Conservation (phyloP, 1,284 basidiomycete genomes). For the Waitea zeae region DNA sequence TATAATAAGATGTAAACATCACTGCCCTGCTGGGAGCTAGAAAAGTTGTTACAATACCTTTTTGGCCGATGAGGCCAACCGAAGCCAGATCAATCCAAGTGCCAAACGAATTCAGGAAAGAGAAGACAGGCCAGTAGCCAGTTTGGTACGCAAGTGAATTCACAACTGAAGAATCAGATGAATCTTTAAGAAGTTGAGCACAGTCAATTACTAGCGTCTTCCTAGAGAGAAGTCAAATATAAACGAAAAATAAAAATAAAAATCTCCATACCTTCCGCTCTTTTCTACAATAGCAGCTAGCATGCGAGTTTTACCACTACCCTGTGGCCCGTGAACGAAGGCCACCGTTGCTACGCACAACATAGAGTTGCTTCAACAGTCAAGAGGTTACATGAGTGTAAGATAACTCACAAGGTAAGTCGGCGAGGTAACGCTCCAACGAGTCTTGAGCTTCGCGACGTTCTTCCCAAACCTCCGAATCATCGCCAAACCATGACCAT, state of each 20-base stretch:
- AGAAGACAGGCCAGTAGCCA: constrained; percentile 85
- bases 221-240: constrained; percentile 19
- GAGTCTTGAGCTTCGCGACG: constrained; percentile 23
- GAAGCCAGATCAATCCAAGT: constrained; percentile 86
- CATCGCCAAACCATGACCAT: not conserved
- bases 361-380: not conserved
- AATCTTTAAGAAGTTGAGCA: constrained; percentile 51
- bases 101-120: constrained; percentile 74
- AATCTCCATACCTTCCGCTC: constrained; percentile 29
- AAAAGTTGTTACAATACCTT: constrained; percentile 34
- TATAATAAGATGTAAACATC: constrained; percentile 12
- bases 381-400: not conserved
- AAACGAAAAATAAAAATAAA: not conserved
- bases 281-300: not conserved
- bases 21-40: no score
- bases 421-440: constrained; percentile 54
- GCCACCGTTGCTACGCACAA: constrained; percentile 36
- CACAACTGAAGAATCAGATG: constrained; percentile 60
- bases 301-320: constrained; percentile 65
- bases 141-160: constrained; percentile 62
- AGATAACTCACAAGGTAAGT: constrained; percentile 41
- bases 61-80: constrained; percentile 88
- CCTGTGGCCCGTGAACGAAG: constrained; percentile 86
- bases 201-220: constrained; percentile 72
- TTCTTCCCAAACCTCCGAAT: constrained; percentile 5